These are phyloP conservation scores for Trichoderma polysporum DNA, from an alignment of 2,329 filamentous ascomycete genomes.

Conservation along the genomic window DNA sequence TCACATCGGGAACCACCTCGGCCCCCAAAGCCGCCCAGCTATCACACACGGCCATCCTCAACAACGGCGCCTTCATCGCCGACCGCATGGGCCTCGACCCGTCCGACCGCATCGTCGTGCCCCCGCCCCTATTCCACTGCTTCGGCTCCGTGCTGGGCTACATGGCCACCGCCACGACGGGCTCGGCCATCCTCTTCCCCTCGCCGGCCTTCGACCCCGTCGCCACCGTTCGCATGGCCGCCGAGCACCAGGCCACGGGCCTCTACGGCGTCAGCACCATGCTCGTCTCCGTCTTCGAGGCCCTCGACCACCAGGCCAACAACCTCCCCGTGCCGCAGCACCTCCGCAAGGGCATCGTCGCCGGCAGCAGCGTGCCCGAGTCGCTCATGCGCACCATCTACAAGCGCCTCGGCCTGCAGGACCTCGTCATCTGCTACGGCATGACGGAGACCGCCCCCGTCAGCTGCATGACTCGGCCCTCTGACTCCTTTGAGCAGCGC, in stretches of 20 bases:
- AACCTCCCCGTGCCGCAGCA: conserved; percentile 27
- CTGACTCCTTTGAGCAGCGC: conserved; percentile 71
- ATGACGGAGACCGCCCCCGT: conserved; percentile 90
- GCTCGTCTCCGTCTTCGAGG: conserved; percentile 84
- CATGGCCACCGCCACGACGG: conserved; percentile 85
- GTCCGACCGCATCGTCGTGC: conserved; percentile 75
- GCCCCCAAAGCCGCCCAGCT: conserved; percentile 90
- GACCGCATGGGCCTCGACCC: conserved; percentile 77
- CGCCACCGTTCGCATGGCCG: conserved; percentile 62
- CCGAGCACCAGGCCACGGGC: conserved; percentile 55
- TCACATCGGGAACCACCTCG: conserved; percentile 93
- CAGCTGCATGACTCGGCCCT: conserved; percentile 76
- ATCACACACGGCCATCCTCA: conserved; percentile 81
- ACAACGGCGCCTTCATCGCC: conserved; percentile 86
- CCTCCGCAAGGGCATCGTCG: conserved; percentile 86
- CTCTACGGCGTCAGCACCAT: conserved; percentile 93
- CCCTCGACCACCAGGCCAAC: conserved; percentile 53
- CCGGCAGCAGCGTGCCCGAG: conserved; percentile 80
- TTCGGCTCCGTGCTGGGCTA: conserved; percentile 92
- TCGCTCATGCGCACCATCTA: conserved; percentile 78
- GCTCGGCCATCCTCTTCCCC: conserved; percentile 80
- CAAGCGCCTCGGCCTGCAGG: conserved; percentile 68
- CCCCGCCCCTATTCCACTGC: conserved; percentile 84
- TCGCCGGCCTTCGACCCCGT: conserved; percentile 81
- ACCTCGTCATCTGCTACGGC: conserved; percentile 92